Evolutionary conservation across 768 basidiomycete genomes (phyloP), one percentile per base, ranked within the genome.

Genomic region (Tylopilus sp.): DNA sequence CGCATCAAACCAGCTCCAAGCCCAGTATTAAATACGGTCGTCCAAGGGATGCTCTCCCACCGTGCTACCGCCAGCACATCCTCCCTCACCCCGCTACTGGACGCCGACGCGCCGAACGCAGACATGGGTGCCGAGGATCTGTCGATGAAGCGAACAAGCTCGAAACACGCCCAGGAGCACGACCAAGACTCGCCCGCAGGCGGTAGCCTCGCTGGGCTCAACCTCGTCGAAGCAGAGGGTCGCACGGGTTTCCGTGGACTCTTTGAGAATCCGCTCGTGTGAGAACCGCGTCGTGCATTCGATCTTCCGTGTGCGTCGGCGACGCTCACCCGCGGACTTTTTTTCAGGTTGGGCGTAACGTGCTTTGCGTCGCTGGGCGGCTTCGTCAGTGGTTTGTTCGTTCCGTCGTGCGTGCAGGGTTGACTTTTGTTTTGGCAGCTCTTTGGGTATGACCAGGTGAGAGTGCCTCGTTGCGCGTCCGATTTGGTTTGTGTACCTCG

Each of bases 361-460:
- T 65, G 58, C 36, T 71, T 69, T 48, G 69, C 69, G 37, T 61
- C 68, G 6, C 36, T 69, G 38, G 68, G 68, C 41, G 69, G 68
- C 44, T 69, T 69, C 33, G 68, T 69, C 30, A 63, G 68, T 60
- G 25, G 17, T 50, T 28, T 0, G 17, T 36, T 50, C 9, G 11
- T 38, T 40, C 50, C 10, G 21, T 52, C 30, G 5, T n/a, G 21
- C 17, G n/a, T 50, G n/a, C 26, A 45, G 33, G 11, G 38, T 21
- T 58, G 45, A 57, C 45, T 14, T 2, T 50, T 13, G 2, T 37
- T 42, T 28, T 41, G 28, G 29, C 29, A 71, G 68, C 61, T 69
- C 30, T 69, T 71, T 45, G 68, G 68, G 13, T 69, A 71, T 47
- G 69, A 65, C 31, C 69, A 69, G 54, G 66, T 65, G 45, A 21